Conservation (phyloP, 805 yeast species). For the Pichia phayaonensis region DNA sequence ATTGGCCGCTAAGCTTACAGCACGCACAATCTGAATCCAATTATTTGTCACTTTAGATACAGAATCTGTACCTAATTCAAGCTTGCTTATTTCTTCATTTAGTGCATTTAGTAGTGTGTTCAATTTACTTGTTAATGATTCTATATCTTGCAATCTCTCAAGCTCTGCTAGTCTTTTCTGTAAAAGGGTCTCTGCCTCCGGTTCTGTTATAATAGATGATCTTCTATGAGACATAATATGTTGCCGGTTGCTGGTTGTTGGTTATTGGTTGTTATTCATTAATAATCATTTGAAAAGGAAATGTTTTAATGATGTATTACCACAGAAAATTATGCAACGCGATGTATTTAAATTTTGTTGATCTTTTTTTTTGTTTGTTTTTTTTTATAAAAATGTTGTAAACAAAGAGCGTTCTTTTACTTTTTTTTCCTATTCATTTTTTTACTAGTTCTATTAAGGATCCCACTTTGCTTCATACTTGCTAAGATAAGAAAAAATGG, state of each 20-base stretch:
- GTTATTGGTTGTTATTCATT: neutral
- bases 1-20: constrained; percentile 53
- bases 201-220: constrained; percentile 12
- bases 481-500: neutral
- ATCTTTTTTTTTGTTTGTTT: neutral
- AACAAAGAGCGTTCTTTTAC: neutral
- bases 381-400: neutral
- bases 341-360: neutral
- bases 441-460: neutral
- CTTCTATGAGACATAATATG: constrained; percentile 7
- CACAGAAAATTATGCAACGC: neutral
- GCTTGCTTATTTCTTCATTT: constrained; percentile 38
- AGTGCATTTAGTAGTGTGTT: constrained; percentile 41
- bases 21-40: constrained; percentile 56
- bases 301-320: neutral
- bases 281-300: neutral
- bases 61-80: constrained; percentile 52
- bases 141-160: constrained; percentile 39
- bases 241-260: too few relatives aligned
- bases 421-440: neutral
- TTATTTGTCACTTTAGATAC: constrained; percentile 52
- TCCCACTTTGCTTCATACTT: neutral
- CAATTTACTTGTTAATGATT: constrained; percentile 37
- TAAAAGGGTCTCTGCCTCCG: constrained; percentile 18
- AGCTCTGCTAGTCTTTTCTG: constrained; percentile 36